Conservation (phyloP, 306 rosid species). For the Sesbania bispinosa region DNA sequence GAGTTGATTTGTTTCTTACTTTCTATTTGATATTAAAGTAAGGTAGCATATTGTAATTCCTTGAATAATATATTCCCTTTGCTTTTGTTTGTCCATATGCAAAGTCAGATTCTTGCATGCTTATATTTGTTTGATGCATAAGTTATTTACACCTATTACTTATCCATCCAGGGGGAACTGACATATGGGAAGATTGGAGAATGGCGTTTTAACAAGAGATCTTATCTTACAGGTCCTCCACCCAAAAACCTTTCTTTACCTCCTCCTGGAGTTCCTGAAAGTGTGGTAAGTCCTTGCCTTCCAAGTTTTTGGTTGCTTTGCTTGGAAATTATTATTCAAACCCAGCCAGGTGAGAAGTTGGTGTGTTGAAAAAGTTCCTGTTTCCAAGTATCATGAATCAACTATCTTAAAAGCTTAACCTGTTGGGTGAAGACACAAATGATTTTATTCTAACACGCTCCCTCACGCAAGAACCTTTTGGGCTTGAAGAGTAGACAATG, state of each 20-base stretch:
- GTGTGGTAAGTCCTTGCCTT: slow-evolving; percentile 55
- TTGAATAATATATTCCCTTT: not conserved
- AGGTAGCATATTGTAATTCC: not conserved
- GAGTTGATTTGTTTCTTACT: slow-evolving; percentile 16
- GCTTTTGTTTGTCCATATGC: not conserved
- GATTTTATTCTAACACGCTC: too few relatives aligned
- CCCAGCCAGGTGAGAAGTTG: not conserved
- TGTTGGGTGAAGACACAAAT: too few relatives aligned
- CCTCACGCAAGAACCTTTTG: too few relatives aligned
- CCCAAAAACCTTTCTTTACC: slow-evolving; percentile 73
- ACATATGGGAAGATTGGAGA: slow-evolving; percentile 75
- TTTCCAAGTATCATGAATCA: not conserved
- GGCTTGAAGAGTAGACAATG: too few relatives aligned
- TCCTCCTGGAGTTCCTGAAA: slow-evolving; percentile 83
- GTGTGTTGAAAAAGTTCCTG: not conserved
- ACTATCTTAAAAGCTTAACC: too few relatives aligned
- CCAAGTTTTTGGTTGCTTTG: not conserved
- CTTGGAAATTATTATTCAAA: not conserved
- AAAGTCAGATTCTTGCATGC: not conserved
- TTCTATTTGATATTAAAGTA: not conserved
- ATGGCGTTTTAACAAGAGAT: slow-evolving; percentile 88
- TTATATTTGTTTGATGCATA: not conserved
- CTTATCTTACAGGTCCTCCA: slow-evolving; percentile 65
- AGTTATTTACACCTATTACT: not conserved
- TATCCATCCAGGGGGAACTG: slow-evolving; percentile 51